phyloP scores from a whole-genome alignment of 331 rosid species.

The Telfairia occidentalis region DNA sequence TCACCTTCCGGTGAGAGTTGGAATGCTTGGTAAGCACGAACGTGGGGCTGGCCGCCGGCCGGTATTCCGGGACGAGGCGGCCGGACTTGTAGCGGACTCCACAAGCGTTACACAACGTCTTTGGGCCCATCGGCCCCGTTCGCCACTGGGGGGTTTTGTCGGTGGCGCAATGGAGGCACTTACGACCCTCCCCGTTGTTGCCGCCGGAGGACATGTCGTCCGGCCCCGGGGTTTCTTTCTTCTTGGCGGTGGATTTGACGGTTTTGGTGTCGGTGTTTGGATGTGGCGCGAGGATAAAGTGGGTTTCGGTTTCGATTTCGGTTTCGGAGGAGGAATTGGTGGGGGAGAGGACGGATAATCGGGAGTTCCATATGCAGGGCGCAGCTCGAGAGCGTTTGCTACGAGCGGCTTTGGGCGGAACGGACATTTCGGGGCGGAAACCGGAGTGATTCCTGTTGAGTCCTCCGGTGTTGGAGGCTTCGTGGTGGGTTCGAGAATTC shows the following conservation, averaged over 20 bases:
- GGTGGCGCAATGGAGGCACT: conserved; percentile 79
- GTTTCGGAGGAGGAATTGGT: conserved; percentile 22
- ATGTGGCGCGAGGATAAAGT: conserved; percentile 12
- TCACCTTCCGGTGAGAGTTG: conserved; percentile 83
- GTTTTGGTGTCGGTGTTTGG: conserved; percentile 20
- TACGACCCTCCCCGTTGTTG: conserved; percentile 36
- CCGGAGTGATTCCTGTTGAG: conserved; percentile 17
- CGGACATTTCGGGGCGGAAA: conserved; percentile 38
- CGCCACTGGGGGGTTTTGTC: conserved; percentile 96
- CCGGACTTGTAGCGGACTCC: conserved; percentile 89
- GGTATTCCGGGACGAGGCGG: conserved; percentile 69
- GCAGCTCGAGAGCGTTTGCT: conserved; percentile 76
- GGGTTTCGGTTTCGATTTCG: conserved; percentile 27
- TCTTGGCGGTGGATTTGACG: conserved; percentile 19
- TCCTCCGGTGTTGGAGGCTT: conserved; percentile 20
- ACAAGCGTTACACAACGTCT: conserved; percentile 73
- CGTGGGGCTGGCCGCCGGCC: conserved; percentile 94
- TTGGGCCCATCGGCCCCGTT: conserved; percentile 83
- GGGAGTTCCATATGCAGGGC: conserved; percentile 81
- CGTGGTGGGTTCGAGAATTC: conserved; percentile 35
- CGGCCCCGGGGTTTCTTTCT: conserved; percentile 31
- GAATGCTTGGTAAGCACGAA: conserved; percentile 83
- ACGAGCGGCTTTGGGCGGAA: conserved; percentile 83
- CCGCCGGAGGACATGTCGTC: conserved; percentile 17
- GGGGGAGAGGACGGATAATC: conserved; percentile 47